These are phyloP conservation scores for Pseudozyma thailandica DNA, from an alignment of 1,284 basidiomycete genomes.

Conservation along the genomic window DNA sequence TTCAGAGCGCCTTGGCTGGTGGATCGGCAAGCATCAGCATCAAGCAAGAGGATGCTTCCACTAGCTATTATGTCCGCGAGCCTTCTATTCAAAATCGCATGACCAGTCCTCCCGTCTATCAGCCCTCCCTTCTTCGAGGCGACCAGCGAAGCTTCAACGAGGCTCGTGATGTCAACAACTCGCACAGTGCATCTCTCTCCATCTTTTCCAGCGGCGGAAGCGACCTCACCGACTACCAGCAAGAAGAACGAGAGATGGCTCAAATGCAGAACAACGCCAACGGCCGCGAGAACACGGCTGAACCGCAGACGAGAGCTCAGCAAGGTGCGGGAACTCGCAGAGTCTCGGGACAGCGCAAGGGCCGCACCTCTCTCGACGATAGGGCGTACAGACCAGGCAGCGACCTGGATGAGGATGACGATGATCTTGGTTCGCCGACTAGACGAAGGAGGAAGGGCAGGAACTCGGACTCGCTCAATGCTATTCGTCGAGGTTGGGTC, in stretches of 20 bases:
- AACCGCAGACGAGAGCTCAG: not conserved
- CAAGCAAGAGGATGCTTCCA: constrained; percentile 41
- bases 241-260: constrained; percentile 34
- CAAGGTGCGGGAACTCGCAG: constrained; percentile 9
- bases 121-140: constrained; percentile 29
- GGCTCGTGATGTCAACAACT: constrained; percentile 19
- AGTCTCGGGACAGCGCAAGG: constrained; percentile 28
- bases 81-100: constrained; percentile 17
- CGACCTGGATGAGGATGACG: constrained; percentile 36
- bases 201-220: constrained; percentile 39
- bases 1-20: constrained; percentile 5
- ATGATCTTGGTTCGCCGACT: constrained; percentile 17
- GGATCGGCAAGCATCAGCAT: constrained; percentile 24
- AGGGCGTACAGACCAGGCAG: constrained; percentile 23
- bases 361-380: constrained; percentile 30
- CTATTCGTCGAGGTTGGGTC: constrained; percentile 10
- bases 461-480: constrained; percentile 19
- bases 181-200: constrained; percentile 35
- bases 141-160: constrained; percentile 43
- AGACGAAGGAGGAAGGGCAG: constrained; percentile 21
- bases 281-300: constrained; percentile 3
- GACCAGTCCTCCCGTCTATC: constrained; percentile 15
- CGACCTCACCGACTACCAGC: constrained; percentile 32
- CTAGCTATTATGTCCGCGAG: constrained; percentile 38
- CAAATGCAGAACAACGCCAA: constrained; percentile 13